Base-by-base conservation (phyloP, 306 rosid genomes). In the Cicer bijugum region DNA sequence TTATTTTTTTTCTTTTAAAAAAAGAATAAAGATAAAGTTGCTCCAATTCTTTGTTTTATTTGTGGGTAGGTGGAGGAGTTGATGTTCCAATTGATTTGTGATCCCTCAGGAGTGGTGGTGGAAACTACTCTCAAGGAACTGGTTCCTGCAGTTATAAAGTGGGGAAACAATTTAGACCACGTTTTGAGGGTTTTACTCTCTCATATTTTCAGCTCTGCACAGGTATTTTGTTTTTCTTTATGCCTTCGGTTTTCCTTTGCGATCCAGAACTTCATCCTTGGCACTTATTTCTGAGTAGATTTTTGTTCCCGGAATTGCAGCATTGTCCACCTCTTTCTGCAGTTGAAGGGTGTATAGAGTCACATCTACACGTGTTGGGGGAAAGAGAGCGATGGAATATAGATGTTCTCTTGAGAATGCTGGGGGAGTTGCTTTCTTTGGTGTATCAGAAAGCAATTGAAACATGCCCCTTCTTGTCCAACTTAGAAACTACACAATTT, bases 91-190 rank as follows among this genome's bases (percentile, higher is more conserved):
- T 79, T 94, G 82, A 82, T 88, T 58, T 91, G 96, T 67, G 97
- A 94, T 82, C 99, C 95, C 35, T 84, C 97, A 71, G 99, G 96
- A 72, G 96, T 90, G 66, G 99, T 94, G 81, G 99, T 91, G 59
- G 99, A 94, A 79, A 78, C 86, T 83, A 75, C 99, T 12, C 87
- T 94, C 53, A 88, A 88, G 78, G 88, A 89, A 76, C 77, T 91
- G 78, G 85, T 94, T 84, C 90, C 92, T 68, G 95, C 92, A 66
- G 86, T 91, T 73, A 66, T 88, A 80, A 91, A 87, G 59, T 94
- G 97, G 99, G 99, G 99, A 67, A 84, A 86, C 86, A 86, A 91
- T 72, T 78, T 89, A 72, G 96, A 91, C 58, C 92, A 91, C 61
- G 67, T 94, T 71, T 82, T 91, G 76, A 81, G 83, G 73, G 96